Evolutionary conservation across 768 basidiomycete genomes (phyloP), one percentile per base, ranked within the genome.

Genomic region (Dendrothele bispora): DNA sequence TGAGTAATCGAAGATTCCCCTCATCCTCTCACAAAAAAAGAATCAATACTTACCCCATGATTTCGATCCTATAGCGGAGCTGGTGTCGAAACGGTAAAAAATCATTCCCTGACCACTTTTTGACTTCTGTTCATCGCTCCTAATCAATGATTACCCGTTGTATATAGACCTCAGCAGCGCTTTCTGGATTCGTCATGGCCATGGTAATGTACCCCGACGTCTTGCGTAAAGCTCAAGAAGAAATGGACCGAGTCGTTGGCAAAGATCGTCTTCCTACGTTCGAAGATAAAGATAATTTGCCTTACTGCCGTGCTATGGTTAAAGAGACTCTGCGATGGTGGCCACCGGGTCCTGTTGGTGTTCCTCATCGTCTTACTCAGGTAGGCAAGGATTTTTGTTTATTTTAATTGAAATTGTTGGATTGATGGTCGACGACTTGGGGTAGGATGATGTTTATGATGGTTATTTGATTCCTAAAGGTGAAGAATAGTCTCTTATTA

Each of bases 321-420:
- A 68, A 66, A 48, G 73, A 74, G 50, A 53, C 63, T 1, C 54
- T 65, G 21, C 52, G 71, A 17, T 70, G 68, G 69, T 58, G 63
- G 20, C 56, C 58, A 21, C 55, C 64, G 2, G 54, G 55, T 1
- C 70, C 70, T 3, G 37, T 66, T 6, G 69, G 74, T 70, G 44
- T 14, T 14, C 39, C 39, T 28, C 15, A 35, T 30, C 29, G 18
- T 3, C 12, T 11, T 8, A 15, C 8, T 24, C 24, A 34, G 15
- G 1, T 17, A n/a, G n/a, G n/a, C n/a, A n/a, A n/a, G 21, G 22
- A 6, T 7, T 32, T 7, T 12, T 24, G 17, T 5, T 35, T 11
- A 18, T 15, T 32, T 10, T 10, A n/a, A 10, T n/a, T 32, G 10
- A n/a, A n/a, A n/a, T 3, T 14, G 29, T 32, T 36, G 14, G 1